phyloP scores from a whole-genome alignment of 345 rosid species.

The Dovyalis caffra region DNA sequence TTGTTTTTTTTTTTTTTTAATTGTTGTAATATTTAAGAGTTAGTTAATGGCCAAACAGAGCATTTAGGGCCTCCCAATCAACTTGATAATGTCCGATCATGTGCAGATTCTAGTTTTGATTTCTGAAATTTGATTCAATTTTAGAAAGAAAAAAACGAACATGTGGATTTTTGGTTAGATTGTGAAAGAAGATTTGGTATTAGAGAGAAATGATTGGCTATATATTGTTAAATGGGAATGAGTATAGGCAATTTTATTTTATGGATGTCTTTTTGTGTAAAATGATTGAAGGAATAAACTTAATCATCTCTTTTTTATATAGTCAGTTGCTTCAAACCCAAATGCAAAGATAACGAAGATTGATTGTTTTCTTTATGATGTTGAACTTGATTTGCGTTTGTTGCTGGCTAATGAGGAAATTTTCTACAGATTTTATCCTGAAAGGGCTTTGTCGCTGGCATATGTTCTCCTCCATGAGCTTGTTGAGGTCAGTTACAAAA shows the following conservation, averaged over 20 bases:
- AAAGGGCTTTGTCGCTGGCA: slow-evolving; percentile 72
- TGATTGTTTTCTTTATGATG: background rate
- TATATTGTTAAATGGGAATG: background rate
- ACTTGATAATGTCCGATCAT: background rate
- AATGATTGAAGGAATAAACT: background rate
- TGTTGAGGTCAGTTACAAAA: slow-evolving; percentile 52
- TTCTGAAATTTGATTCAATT: background rate
- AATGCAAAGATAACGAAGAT: background rate
- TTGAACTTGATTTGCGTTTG: background rate
- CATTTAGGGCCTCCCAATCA: background rate
- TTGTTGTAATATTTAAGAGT: background rate
- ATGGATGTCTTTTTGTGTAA: background rate
- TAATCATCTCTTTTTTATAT: background rate
- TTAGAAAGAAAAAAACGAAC: background rate
- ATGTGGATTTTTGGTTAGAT: background rate
- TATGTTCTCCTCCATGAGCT: slow-evolving; percentile 66
- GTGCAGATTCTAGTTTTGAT: background rate
- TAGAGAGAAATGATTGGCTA: background rate
- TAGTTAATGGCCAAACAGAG: background rate
- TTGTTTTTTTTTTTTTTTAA: background rate
- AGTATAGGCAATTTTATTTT: background rate
- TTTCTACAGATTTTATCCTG: slow-evolving; percentile 71
- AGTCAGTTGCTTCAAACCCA: background rate
- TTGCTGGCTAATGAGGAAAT: slow-evolving; percentile 4
- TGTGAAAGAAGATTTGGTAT: background rate